Evolutionary conservation across 345 rosid genomes (phyloP).

Genomic region (Camelina sativa): DNA sequence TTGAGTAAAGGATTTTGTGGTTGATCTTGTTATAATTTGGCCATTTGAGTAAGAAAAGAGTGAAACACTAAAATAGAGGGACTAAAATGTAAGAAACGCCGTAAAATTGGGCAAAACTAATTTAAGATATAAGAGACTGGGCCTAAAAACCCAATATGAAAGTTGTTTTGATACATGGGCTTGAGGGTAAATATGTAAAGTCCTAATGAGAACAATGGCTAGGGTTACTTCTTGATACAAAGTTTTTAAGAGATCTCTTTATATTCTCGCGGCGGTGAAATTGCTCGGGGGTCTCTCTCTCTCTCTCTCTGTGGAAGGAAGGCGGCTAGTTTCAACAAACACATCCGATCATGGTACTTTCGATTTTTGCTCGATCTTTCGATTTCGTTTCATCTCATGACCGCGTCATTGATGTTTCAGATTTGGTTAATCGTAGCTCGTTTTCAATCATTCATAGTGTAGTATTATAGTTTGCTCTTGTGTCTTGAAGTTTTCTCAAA

Average conservation of each 20-base stretch:
- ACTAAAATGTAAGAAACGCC: not conserved
- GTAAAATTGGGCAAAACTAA: not conserved
- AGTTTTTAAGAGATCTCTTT: conserved; percentile 9
- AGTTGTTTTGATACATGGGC: not conserved
- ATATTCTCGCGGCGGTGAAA: not conserved
- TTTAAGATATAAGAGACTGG: not conserved
- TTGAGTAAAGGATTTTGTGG: not conserved
- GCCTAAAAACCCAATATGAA: conserved; percentile 9
- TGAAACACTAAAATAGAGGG: not conserved
- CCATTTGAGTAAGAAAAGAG: not conserved
- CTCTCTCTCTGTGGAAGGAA: conserved; percentile 26
- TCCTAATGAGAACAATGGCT: not conserved
- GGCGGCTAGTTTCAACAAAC: conserved; percentile 19
- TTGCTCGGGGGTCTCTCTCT: not conserved
- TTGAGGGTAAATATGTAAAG: not conserved
- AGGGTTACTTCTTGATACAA: conserved; percentile 25
- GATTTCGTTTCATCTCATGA: not conserved
- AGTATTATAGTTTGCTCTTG: not conserved
- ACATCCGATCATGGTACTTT: conserved; percentile 31
- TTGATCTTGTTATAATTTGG: not conserved
- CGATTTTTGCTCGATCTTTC: not conserved
- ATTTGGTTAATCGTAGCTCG: not conserved
- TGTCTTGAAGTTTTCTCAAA: not conserved
- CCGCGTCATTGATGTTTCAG: not conserved
- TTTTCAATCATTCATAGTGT: not conserved